Evolutionary conservation across 1,284 basidiomycete genomes (phyloP).

Genomic region (Tilletia setariae): DNA sequence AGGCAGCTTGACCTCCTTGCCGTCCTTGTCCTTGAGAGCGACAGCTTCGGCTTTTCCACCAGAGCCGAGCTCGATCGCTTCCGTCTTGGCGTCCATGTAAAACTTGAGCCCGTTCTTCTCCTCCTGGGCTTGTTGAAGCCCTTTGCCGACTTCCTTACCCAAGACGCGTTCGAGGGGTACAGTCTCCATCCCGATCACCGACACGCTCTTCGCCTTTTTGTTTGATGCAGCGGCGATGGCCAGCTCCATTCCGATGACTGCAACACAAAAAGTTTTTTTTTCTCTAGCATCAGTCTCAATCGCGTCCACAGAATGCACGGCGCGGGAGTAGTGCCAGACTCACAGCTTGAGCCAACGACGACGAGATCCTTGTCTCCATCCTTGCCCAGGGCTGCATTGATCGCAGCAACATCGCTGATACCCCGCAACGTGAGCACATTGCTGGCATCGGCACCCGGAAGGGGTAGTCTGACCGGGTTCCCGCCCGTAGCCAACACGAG

Average conservation of each 20-base stretch:
- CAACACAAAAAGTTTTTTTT: slow-evolving; percentile 48
- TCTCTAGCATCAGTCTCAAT: not conserved
- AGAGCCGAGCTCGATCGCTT: slow-evolving; percentile 62
- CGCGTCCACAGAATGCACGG: not conserved
- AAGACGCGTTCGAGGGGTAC: slow-evolving; percentile 78
- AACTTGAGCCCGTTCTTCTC: slow-evolving; percentile 79
- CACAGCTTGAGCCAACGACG: slow-evolving; percentile 68
- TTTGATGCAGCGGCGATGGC: slow-evolving; percentile 65
- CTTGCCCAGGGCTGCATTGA: slow-evolving; percentile 65
- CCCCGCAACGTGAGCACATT: slow-evolving; percentile 76
- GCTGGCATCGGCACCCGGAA: slow-evolving; percentile 71
- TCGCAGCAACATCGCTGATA: slow-evolving; percentile 70
- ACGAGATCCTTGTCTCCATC: slow-evolving; percentile 66
- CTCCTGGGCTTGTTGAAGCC: slow-evolving; percentile 65
- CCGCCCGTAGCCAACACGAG: slow-evolving; percentile 57
- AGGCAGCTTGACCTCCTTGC: slow-evolving; percentile 61
- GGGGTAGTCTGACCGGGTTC: slow-evolving; percentile 64
- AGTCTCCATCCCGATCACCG: slow-evolving; percentile 80
- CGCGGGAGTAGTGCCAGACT: not conserved
- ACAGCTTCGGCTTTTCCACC: slow-evolving; percentile 57
- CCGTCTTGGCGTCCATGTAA: slow-evolving; percentile 70
- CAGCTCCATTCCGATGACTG: slow-evolving; percentile 91
- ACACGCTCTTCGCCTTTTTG: slow-evolving; percentile 68
- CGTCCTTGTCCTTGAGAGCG: slow-evolving; percentile 65
- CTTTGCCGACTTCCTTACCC: slow-evolving; percentile 75